phyloP scores from a whole-genome alignment of 202 grass and related monocot species.

The Digitaria exilis region DNA sequence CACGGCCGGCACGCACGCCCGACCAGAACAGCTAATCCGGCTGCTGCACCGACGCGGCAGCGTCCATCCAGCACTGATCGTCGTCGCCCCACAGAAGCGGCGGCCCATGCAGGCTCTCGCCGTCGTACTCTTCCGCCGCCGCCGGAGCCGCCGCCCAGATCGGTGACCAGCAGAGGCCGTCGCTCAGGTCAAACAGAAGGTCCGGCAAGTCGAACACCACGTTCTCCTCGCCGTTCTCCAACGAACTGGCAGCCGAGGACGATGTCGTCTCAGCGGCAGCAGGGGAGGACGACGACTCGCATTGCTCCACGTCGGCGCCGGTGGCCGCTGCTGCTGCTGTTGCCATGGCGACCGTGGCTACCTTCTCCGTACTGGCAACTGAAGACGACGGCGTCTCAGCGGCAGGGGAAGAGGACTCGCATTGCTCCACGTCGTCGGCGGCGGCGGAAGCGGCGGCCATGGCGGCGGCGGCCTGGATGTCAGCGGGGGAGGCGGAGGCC shows the following conservation, averaged over 20 bases:
- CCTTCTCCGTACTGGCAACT: constrained; percentile 22
- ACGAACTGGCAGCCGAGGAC: constrained; percentile 26
- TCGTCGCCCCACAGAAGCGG: constrained; percentile 49
- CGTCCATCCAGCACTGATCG: constrained; percentile 39
- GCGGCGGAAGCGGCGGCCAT: constrained; percentile 13
- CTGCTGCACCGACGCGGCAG: neutral
- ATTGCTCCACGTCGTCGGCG: neutral
- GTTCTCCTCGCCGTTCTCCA: constrained; percentile 37
- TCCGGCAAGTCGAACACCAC: constrained; percentile 58
- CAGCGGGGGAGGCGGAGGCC: constrained; percentile 43
- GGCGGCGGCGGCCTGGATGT: constrained; percentile 63
- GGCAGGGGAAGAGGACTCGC: neutral
- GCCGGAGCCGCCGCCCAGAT: constrained; percentile 28
- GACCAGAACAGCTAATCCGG: constrained; percentile 8
- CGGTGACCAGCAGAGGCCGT: constrained; percentile 59
- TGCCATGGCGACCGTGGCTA: neutral
- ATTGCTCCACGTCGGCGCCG: neutral
- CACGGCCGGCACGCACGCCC: too few relatives aligned
- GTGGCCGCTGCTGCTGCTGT: constrained; percentile 20
- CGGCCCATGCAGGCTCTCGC: constrained; percentile 38
- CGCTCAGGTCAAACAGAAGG: constrained; percentile 52
- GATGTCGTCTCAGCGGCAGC: too few relatives aligned
- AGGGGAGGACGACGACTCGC: constrained; percentile 18
- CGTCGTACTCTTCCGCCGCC: constrained; percentile 35
- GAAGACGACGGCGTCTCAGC: neutral